Evolutionary conservation across 2,329 filamentous ascomycete genomes (phyloP).

Genomic region (Scedosporium minutisporum): DNA sequence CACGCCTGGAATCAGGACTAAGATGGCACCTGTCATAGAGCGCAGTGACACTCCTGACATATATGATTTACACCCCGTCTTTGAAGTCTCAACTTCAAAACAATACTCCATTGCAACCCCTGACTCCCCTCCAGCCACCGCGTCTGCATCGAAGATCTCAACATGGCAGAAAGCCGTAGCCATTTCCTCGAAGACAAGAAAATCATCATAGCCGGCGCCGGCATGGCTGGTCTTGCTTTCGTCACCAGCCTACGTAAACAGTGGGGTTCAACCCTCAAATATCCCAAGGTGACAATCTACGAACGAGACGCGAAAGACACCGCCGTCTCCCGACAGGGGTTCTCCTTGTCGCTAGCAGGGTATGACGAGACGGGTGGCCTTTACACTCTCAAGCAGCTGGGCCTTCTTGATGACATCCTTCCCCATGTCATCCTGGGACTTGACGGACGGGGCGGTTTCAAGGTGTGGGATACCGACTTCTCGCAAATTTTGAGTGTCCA

Average conservation of each 20-base stretch:
- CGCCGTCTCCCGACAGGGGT: slow-evolving; percentile 22
- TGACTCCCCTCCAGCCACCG: too few relatives aligned
- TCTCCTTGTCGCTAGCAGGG: slow-evolving; percentile 29
- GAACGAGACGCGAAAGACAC: slow-evolving; percentile 28
- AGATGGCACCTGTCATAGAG: too few relatives aligned
- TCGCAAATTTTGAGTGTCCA: slow-evolving; percentile 21
- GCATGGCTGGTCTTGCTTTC: slow-evolving; percentile 33
- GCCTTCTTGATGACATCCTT: slow-evolving; percentile 24
- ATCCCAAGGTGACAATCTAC: slow-evolving; percentile 27
- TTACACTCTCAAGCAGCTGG: slow-evolving; percentile 26
- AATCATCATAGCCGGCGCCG: slow-evolving; percentile 32
- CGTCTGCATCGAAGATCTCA: too few relatives aligned
- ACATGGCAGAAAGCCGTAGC: too few relatives aligned
- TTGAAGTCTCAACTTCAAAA: too few relatives aligned
- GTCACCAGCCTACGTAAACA: slow-evolving; percentile 26
- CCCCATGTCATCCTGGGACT: slow-evolving; percentile 20
- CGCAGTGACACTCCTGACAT: too few relatives aligned
- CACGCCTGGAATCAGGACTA: too few relatives aligned
- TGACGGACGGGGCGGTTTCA: slow-evolving; percentile 23
- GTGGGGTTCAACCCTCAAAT: slow-evolving; percentile 21
- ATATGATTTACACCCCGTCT: too few relatives aligned
- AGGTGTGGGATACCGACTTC: slow-evolving; percentile 30
- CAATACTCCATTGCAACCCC: too few relatives aligned
- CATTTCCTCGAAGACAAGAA: slow-evolving; percentile 28
- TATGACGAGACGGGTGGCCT: slow-evolving; percentile 24